phyloP scores from a whole-genome alignment of 192 early-diverging fungal genomes.

The Ambispora gerdemannii region DNA sequence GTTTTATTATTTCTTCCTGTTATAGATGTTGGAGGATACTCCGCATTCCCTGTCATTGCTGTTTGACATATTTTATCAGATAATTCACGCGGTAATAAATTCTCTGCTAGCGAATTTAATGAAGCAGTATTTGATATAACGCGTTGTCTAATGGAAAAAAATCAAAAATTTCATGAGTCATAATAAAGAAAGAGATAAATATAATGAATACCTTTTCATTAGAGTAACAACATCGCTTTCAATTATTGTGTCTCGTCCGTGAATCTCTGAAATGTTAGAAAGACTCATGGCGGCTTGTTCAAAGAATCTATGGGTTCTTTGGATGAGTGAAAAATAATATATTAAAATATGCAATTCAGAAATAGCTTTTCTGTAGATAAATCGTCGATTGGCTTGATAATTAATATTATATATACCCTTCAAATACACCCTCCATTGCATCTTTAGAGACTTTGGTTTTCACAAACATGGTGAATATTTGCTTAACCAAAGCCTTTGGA shows the following conservation, averaged over 20 bases:
- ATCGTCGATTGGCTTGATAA: neutral
- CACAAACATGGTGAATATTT: slow-evolving; percentile 24
- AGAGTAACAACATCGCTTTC: slow-evolving; percentile 30
- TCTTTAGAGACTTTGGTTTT: slow-evolving; percentile 26
- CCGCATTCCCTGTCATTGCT: slow-evolving; percentile 22
- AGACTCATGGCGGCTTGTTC: slow-evolving; percentile 31
- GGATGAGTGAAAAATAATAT: neutral
- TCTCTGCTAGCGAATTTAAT: slow-evolving; percentile 29
- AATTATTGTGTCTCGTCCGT: slow-evolving; percentile 22
- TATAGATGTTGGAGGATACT: slow-evolving; percentile 11
- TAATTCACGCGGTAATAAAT: slow-evolving; percentile 31
- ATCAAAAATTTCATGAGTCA: neutral
- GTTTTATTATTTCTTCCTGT: neutral
- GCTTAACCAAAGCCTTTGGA: slow-evolving; percentile 29
- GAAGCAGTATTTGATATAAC: slow-evolving; percentile 25
- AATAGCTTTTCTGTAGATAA: neutral
- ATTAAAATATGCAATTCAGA: slow-evolving; percentile 7
- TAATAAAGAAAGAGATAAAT: neutral
- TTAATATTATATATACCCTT: slow-evolving; percentile 28
- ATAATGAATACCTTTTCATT: slow-evolving; percentile 32
- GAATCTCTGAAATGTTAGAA: slow-evolving; percentile 11
- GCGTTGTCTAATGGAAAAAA: slow-evolving; percentile 24
- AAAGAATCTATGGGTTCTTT: slow-evolving; percentile 33
- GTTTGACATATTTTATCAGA: slow-evolving; percentile 26
- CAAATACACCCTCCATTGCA: slow-evolving; percentile 28